phyloP scores from a whole-genome alignment of 768 basidiomycete genomes.

The Phaeotremella fagi region DNA sequence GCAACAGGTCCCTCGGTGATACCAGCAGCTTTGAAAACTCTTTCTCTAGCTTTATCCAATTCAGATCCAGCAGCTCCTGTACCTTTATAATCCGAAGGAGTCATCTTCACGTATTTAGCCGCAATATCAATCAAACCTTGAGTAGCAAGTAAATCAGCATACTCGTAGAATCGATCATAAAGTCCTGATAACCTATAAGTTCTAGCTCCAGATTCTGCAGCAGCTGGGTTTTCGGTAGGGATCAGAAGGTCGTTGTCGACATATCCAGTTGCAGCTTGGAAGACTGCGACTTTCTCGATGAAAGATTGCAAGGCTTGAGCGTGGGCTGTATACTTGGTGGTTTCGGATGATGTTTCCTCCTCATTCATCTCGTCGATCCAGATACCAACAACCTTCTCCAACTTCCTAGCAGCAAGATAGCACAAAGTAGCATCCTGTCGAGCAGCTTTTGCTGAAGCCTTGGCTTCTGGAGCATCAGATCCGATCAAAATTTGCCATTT shows the following conservation, averaged over 20 bases:
- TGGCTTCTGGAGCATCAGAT: conserved; percentile 50
- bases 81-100: conserved; percentile 72
- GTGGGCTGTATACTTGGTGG: conserved; percentile 45
- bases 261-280: conserved; percentile 66
- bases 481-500: conserved; percentile 60
- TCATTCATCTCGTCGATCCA: conserved; percentile 87
- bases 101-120: conserved; percentile 68
- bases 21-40: conserved; percentile 33
- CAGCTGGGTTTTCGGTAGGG: conserved; percentile 48
- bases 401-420: conserved; percentile 81
- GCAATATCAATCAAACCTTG: conserved; percentile 88
- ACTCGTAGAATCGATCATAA: conserved; percentile 93
- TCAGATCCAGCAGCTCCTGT: conserved; percentile 49
- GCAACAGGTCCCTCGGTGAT: not conserved
- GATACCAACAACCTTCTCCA: conserved; percentile 82
- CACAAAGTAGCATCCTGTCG: conserved; percentile 87
- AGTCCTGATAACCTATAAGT: conserved; percentile 76
- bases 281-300: conserved; percentile 93
- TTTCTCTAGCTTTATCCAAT: conserved; percentile 40
- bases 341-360: conserved; percentile 61
- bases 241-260: conserved; percentile 56
- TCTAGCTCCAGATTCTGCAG: conserved; percentile 55
- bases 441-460: conserved; percentile 51
- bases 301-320: conserved; percentile 85
- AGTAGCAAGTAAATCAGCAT: conserved; percentile 81